Base-by-base conservation (phyloP, 2,329 filamentous ascomycete genomes). In the Pseudocercospora eumusae region DNA sequence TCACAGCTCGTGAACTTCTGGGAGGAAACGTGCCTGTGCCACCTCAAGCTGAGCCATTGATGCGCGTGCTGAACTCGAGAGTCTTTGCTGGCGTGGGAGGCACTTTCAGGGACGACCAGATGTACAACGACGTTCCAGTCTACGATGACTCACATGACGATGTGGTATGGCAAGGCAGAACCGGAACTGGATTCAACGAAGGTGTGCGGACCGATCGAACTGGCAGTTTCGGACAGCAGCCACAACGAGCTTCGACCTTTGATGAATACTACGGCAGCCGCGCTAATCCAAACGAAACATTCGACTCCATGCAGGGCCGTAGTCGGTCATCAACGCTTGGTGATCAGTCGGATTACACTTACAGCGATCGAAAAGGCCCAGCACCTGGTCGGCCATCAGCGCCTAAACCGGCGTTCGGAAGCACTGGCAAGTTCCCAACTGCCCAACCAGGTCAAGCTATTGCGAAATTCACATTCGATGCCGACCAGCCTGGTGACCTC, bases 81-180 rank as follows among this genome's bases (percentile, higher is more conserved):
- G 83, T 89, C 56, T 99, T 99, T 77, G 87, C 86, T 45, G 91
- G 92, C 52, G 81, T 85, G 62, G 78, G 82, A 31, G 77, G 76
- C 63, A 73, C 71, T 27, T 76, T 76, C 13, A 69, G 73, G 5
- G 71, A 75, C 52, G 82, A 84, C 62, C 88, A 91, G 69, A 93
- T 95, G 87, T 98, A 98, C 82, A 98, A 98, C 77, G 93, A 98
- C 72, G 85, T 89, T 20, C 93, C 95, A 11, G 85, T 96, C 23
- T 98, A 97, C 76, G 92, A 93, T 70, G 87, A 93, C 64, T 79
- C 83, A 42, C 89, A 91, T 72, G 92, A 96, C 69, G 87, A 93
- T 69, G 87, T 91, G 8, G 87, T 92, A 6, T 96, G 92, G 91
- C 89, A 93, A 73, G 90, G 89, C 45, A 83, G 86, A 63, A 84